Percentiles rank a stretch among this genome's conserved stretches.
Evolutionary conservation across 768 basidiomycete genomes (phyloP).

Genomic region (Naganishia vishniacii): DNA sequence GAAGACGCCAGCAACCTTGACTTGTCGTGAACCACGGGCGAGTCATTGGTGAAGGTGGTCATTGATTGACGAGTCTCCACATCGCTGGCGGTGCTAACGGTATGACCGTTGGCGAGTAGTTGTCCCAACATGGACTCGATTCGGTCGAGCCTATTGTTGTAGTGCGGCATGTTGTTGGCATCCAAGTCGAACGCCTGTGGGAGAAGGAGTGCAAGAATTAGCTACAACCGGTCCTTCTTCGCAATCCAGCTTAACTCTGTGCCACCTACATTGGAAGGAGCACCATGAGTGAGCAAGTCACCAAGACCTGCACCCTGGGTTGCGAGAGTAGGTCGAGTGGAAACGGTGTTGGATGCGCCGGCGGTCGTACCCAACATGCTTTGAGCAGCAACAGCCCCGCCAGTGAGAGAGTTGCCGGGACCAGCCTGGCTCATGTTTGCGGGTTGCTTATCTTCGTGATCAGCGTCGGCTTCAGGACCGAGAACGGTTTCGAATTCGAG

Average conservation of each 20-base stretch:
- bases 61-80: slow-evolving; percentile 4
- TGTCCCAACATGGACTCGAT: slow-evolving; percentile 36
- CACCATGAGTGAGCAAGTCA: slow-evolving; percentile 42
- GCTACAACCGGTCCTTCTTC: slow-evolving; percentile 23
- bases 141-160: slow-evolving; percentile 33
- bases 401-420: slow-evolving; percentile 24
- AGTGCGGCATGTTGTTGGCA: slow-evolving; percentile 24
- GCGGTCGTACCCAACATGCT: background rate
- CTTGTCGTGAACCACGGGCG: slow-evolving; percentile 8
- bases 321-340: slow-evolving; percentile 31
- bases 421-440: slow-evolving; percentile 15
- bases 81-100: background rate
- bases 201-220: background rate
- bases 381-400: background rate
- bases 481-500: slow-evolving; percentile 48
- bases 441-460: slow-evolving; percentile 17
- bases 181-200: slow-evolving; percentile 28
- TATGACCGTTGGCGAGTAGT: slow-evolving; percentile 9
- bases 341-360: slow-evolving; percentile 15
- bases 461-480: slow-evolving; percentile 38
- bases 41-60: slow-evolving; percentile 15
- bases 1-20: background rate
- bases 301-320: slow-evolving; percentile 44
- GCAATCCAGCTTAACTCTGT: background rate
- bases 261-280: slow-evolving; percentile 28